phyloP scores from a whole-genome alignment of 371 early-diverging fungal genomes.

The Nematocida displodere region DNA sequence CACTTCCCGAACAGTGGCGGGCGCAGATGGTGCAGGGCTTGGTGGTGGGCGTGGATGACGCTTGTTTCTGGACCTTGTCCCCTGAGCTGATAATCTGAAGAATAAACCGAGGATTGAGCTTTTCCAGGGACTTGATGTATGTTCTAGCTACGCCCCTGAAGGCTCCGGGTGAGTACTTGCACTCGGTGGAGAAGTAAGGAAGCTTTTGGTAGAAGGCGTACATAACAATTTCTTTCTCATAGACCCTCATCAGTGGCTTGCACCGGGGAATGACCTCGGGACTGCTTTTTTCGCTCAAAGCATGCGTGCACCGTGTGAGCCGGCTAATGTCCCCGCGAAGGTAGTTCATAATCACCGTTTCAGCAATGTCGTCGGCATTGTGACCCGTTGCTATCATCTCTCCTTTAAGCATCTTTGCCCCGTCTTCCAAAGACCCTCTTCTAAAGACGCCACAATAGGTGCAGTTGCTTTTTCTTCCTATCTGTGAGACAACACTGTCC shows the following conservation, averaged over 20 bases:
- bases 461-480: constrained; percentile 92
- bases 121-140: constrained; percentile 90
- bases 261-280: constrained; percentile 68
- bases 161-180: constrained; percentile 94
- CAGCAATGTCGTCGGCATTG: constrained; percentile 99
- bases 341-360: constrained; percentile 96
- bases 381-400: constrained; percentile 96
- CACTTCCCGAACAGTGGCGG: constrained; percentile 16
- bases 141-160: constrained; percentile 89
- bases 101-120: constrained; percentile 79
- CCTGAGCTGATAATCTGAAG: constrained; percentile 68
- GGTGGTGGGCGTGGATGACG: neutral
- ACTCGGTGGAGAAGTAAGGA: constrained; percentile 97
- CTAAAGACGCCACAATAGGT: constrained; percentile 98
- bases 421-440: constrained; percentile 91
- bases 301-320: constrained; percentile 83
- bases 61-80: neutral
- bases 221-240: constrained; percentile 99
- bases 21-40: constrained; percentile 7
- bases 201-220: constrained; percentile 94
- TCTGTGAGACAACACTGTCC: constrained; percentile 82
- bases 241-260: constrained; percentile 96
- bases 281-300: constrained; percentile 68
- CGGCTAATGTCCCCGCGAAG: constrained; percentile 90
- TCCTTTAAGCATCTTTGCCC: constrained; percentile 78